Conservation (phyloP, 768 basidiomycete species). For the Rhizopogon vesiculosus region DNA sequence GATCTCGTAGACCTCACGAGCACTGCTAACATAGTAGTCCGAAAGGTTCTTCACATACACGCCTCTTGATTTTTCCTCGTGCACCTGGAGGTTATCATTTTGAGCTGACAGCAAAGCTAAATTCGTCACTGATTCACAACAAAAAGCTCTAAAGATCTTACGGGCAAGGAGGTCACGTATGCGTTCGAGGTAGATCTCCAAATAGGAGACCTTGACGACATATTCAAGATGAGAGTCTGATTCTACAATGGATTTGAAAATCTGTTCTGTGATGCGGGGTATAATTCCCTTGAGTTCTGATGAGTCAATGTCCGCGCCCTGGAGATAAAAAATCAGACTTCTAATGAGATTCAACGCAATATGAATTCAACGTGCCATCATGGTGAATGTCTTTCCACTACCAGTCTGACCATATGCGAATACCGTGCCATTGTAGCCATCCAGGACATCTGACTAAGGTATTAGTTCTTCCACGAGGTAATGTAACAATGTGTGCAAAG, state of each 20-base stretch:
- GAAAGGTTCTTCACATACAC: slow-evolving; percentile 98
- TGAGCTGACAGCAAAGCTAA: slow-evolving; percentile 51
- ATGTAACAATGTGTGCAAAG: background rate
- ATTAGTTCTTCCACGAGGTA: slow-evolving; percentile 9
- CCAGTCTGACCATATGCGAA: slow-evolving; percentile 98
- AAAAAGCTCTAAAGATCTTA: slow-evolving; percentile 36
- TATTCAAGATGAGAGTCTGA: slow-evolving; percentile 96
- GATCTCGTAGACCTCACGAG: slow-evolving; percentile 95
- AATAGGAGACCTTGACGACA: slow-evolving; percentile 98
- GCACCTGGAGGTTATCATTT: slow-evolving; percentile 97
- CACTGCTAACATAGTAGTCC: slow-evolving; percentile 96
- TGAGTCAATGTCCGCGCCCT: slow-evolving; percentile 98
- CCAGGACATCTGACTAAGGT: slow-evolving; percentile 75
- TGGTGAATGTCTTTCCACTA: slow-evolving; percentile 96
- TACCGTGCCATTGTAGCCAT: slow-evolving; percentile 98
- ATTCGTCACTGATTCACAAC: background rate
- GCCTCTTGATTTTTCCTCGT: slow-evolving; percentile 96
- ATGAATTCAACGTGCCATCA: slow-evolving; percentile 72
- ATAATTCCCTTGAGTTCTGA: slow-evolving; percentile 94
- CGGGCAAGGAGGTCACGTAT: slow-evolving; percentile 94
- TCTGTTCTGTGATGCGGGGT: slow-evolving; percentile 97
- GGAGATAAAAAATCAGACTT: slow-evolving; percentile 3
- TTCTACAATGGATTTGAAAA: slow-evolving; percentile 95
- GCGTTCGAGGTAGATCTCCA: slow-evolving; percentile 98
- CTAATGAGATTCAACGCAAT: slow-evolving; percentile 1